phyloP scores from a whole-genome alignment of 2,329 filamentous ascomycete species.

The Neonectria hederae region DNA sequence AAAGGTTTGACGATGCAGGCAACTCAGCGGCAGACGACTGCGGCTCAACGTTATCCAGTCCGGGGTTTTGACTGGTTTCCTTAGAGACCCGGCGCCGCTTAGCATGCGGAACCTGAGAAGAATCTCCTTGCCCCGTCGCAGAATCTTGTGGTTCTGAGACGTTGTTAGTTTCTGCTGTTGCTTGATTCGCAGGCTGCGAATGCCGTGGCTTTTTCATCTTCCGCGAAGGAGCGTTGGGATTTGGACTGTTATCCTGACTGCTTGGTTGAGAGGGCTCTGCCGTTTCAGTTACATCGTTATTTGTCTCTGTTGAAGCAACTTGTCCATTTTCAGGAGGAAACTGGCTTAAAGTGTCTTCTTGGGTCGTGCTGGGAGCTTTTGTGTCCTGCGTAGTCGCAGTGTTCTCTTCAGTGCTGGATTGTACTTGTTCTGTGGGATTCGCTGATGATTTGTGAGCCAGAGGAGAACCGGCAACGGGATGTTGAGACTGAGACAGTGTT shows the following conservation, averaged over 20 bases:
- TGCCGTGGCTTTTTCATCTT: slow-evolving; percentile 28
- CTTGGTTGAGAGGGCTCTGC: neutral
- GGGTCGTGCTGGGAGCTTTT: neutral
- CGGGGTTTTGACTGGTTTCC: slow-evolving; percentile 27
- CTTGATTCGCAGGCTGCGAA: slow-evolving; percentile 7
- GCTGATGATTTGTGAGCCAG: slow-evolving; percentile 27
- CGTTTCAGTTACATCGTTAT: neutral
- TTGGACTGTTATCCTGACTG: neutral
- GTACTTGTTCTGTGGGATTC: neutral
- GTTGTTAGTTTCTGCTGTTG: neutral
- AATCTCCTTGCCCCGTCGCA: neutral
- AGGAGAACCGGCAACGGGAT: slow-evolving; percentile 20
- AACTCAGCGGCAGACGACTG: slow-evolving; percentile 20
- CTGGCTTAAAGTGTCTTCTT: slow-evolving; percentile 1
- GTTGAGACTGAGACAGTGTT: slow-evolving; percentile 3
- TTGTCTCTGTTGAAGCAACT: neutral
- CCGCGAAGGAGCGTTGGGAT: slow-evolving; percentile 1
- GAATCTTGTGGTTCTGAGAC: slow-evolving; percentile 9
- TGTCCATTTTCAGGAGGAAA: neutral
- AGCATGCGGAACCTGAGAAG: slow-evolving; percentile 26
- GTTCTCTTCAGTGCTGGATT: neutral
- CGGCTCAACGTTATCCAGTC: slow-evolving; percentile 13
- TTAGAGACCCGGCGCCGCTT: slow-evolving; percentile 44
- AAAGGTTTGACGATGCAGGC: slow-evolving; percentile 24
- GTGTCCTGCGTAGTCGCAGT: neutral